phyloP scores from a whole-genome alignment of 345 rosid species.

The Litchi chinensis region DNA sequence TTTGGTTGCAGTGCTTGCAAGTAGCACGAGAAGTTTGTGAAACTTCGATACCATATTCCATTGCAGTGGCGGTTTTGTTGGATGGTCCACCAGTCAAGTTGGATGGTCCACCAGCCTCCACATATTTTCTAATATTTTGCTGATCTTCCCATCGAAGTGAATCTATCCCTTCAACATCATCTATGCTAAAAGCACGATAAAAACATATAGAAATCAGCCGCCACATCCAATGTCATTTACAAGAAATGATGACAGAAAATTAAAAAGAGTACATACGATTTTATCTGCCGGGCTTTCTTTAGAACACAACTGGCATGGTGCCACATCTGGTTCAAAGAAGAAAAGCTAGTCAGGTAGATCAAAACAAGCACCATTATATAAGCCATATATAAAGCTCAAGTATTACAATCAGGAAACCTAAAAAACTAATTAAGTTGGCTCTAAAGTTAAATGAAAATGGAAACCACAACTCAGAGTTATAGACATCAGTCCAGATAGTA shows the following conservation, averaged over 20 bases:
- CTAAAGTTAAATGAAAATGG: neutral
- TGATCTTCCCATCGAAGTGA: conserved; percentile 97
- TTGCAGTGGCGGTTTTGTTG: conserved; percentile 19
- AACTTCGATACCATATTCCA: conserved; percentile 70
- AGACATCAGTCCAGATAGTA: neutral
- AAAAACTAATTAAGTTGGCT: neutral
- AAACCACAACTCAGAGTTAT: neutral
- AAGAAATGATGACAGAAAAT: conserved; percentile 2
- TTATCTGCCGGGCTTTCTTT: conserved; percentile 78
- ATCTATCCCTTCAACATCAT: conserved; percentile 91
- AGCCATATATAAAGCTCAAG: neutral
- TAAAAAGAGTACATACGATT: conserved; percentile 52
- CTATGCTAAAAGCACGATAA: conserved; percentile 47
- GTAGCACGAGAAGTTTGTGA: conserved; percentile 82
- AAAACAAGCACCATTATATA: neutral
- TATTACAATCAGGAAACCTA: neutral
- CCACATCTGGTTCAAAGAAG: conserved; percentile 68
- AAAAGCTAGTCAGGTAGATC: conserved; percentile 19
- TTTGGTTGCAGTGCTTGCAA: conserved; percentile 68
- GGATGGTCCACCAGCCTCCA: conserved; percentile 46
- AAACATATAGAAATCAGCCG: conserved; percentile 9
- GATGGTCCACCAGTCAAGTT: conserved; percentile 27
- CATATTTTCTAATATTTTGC: conserved; percentile 67
- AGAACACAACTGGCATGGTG: conserved; percentile 76
- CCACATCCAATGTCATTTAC: neutral